phyloP scores from a whole-genome alignment of 805 yeast genomes.

The Saturnispora saitoi region DNA sequence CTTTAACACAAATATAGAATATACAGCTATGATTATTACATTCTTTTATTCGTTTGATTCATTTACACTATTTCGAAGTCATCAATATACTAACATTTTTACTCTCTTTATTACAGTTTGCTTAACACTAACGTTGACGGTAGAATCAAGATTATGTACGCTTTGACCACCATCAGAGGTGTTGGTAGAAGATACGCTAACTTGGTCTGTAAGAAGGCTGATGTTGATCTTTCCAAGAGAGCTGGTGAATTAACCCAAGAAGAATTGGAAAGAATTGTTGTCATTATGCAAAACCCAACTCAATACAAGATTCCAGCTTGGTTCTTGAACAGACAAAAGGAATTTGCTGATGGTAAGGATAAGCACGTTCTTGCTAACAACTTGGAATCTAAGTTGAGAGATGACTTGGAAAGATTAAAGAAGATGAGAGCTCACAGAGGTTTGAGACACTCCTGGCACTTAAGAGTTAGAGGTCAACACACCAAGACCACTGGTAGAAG shows the following conservation, averaged over 20 bases:
- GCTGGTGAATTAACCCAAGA: conserved; percentile 99
- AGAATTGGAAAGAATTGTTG: conserved; percentile 99
- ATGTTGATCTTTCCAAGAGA: conserved; percentile 95
- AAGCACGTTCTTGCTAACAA: conserved; percentile 98
- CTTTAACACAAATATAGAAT: no score
- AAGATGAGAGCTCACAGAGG: conserved; percentile 99
- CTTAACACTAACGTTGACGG: conserved; percentile 99
- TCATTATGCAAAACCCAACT: conserved; percentile 99
- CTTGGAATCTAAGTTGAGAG: conserved; percentile 99
- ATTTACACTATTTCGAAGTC: no score
- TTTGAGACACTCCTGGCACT: conserved; percentile 99
- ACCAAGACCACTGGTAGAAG: conserved; percentile 99
- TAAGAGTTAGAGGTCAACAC: conserved; percentile 99
- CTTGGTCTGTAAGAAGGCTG: conserved; percentile 99
- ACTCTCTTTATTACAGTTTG: conserved; percentile 60
- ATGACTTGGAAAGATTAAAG: conserved; percentile 99
- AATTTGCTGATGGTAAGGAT: conserved; percentile 97
- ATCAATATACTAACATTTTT: conserved; percentile 29
- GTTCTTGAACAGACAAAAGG: conserved; percentile 99
- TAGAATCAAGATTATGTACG: conserved; percentile 99
- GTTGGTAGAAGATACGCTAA: conserved; percentile 99
- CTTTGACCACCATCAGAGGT: conserved; percentile 99
- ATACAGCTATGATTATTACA: no score
- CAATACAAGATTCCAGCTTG: conserved; percentile 99
- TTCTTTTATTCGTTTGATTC: no score